These are phyloP conservation scores for Xylaria sp. DNA, from an alignment of 2,329 filamentous ascomycete genomes.

Conservation along the genomic window DNA sequence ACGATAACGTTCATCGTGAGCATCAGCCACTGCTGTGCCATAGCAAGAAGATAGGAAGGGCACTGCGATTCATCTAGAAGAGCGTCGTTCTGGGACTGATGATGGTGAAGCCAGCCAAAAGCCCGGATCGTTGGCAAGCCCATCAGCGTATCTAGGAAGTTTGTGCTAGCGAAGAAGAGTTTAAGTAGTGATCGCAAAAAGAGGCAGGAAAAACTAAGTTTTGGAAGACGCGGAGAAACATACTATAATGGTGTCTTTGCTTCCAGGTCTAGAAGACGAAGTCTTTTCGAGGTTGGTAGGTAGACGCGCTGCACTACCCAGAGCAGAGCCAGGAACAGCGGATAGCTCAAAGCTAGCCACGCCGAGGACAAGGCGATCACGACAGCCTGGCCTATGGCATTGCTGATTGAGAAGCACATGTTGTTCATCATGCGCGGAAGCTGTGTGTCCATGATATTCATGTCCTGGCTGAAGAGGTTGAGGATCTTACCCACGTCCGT, in stretches of 20 bases:
- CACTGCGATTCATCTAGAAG: constrained; percentile 53
- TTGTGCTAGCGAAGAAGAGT: constrained; percentile 38
- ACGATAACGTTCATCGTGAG: constrained; percentile 42
- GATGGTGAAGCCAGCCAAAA: constrained; percentile 59
- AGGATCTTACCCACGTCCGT: background rate
- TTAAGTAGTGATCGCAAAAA: background rate
- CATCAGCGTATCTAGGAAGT: constrained; percentile 61
- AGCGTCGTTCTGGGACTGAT: constrained; percentile 55
- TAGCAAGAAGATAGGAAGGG: constrained; percentile 21
- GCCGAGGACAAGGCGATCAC: constrained; percentile 54
- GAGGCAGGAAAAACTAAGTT: background rate
- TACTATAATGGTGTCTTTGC: constrained; percentile 62
- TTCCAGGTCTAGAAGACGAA: constrained; percentile 63
- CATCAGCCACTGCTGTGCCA: constrained; percentile 42
- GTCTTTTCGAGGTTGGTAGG: constrained; percentile 61
- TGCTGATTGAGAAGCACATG: constrained; percentile 24
- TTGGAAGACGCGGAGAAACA: constrained; percentile 13
- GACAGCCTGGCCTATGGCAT: constrained; percentile 52
- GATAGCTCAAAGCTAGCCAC: constrained; percentile 58
- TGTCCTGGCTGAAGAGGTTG: background rate
- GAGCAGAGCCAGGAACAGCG: constrained; percentile 54
- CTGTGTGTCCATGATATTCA: background rate
- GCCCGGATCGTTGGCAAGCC: constrained; percentile 62
- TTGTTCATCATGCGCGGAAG: constrained; percentile 42
- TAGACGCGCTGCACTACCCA: constrained; percentile 62